Evolutionary conservation across 2,329 filamentous ascomycete species (phyloP), one percentile per base, ranked within the genome.

Genomic region (Aspergillus persii): DNA sequence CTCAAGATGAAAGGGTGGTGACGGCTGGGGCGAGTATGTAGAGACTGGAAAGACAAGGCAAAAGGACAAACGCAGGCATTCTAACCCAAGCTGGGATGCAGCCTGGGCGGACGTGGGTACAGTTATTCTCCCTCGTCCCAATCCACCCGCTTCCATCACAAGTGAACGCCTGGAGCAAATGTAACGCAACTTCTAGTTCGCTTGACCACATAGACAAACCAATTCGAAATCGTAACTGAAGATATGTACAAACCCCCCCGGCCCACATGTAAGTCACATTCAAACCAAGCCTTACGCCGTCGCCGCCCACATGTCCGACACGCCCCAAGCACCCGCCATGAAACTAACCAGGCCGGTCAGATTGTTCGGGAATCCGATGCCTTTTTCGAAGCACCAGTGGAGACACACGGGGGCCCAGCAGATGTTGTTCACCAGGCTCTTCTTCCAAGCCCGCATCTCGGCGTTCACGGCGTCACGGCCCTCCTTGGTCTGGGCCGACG

Each of bases 321-420:
- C 69, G 11, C 76, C 77, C 70, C 78, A 78, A 59, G 76, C 68
- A 3, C 77, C 79, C 12, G 81, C 81, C 61, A 81, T 68, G 51
- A 79, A 81, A 6, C 88, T 88, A 54, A 86, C 77, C 27, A 85
- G 68, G 0, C 86, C 87, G 29, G 88, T 78, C 69, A 82, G 76
- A 61, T 81, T 79, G 60, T 88, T 84, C 39, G 82, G 81, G 56
- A 90, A 74, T 8, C 74, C 75, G 54, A 86, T 71, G 0, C 90
- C 91, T 58, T 84, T 79, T 61, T 90, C 86, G 46, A 88, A 74
- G 68, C 91, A 89, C 89, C 90, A 96, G 78, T 97, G 92, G 29
- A 94, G 70, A 61, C 91, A 94, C 72, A 96, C 80, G 33, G 93
- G 92, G 57, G 90, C 86, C 86, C 91, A 96, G 33, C 89, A 87